A percentile compares a stretch with the other conserved stretches of the same genome.
phyloP scores from a whole-genome alignment of 148 eudicot species.

The Cornus suecica region DNA sequence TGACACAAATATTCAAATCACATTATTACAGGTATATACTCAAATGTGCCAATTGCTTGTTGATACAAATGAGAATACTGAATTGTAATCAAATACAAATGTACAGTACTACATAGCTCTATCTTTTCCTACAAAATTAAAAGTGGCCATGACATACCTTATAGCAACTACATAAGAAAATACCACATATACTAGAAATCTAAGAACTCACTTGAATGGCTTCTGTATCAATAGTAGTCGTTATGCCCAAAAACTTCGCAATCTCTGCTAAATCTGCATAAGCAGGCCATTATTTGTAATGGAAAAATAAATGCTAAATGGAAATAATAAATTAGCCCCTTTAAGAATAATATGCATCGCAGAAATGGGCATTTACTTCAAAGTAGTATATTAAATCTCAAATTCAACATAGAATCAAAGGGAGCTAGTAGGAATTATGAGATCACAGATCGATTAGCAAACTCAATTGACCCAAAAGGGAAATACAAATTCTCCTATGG shows the following conservation, averaged over 20 bases:
- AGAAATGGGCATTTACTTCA: background rate
- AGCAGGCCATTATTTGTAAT: slow-evolving; percentile 4
- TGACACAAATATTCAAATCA: background rate
- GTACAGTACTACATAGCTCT: background rate
- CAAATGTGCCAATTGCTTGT: background rate
- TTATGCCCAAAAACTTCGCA: slow-evolving; percentile 93
- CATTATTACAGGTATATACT: background rate
- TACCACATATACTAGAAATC: background rate
- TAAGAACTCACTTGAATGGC: slow-evolving; percentile 73
- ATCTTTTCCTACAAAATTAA: background rate
- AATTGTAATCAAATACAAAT: background rate
- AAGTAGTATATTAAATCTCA: background rate
- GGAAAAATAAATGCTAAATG: background rate
- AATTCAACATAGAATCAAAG: background rate
- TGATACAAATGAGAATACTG: background rate
- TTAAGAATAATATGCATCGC: too few relatives aligned
- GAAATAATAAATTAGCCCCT: too few relatives aligned
- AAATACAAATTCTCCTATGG: too few relatives aligned
- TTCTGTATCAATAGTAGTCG: slow-evolving; percentile 77
- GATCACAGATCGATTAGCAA: background rate
- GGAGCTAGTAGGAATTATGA: background rate
- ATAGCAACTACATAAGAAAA: too few relatives aligned
- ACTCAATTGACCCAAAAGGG: background rate
- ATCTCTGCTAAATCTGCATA: slow-evolving; percentile 92
- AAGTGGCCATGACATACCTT: background rate